Conservation (phyloP, 2,329 filamentous ascomycete genomes). For the Colletotrichum orbiculare region DNA sequence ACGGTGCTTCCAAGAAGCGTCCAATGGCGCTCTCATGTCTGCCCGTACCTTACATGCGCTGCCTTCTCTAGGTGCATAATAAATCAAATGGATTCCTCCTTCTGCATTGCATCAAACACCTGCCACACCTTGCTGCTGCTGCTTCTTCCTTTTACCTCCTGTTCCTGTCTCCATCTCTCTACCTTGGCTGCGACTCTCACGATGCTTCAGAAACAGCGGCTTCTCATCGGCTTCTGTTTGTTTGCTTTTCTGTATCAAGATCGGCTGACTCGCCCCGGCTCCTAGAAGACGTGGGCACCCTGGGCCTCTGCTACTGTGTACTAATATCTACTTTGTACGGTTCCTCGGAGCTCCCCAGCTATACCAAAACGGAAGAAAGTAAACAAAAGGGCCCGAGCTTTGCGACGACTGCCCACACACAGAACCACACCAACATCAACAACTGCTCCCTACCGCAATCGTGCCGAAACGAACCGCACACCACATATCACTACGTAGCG, state of each 20-base stretch:
- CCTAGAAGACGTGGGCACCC: constrained; percentile 19
- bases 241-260: constrained; percentile 36
- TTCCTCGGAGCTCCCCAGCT: constrained; percentile 41
- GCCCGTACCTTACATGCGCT: constrained; percentile 8
- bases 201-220: constrained; percentile 39
- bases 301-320: constrained; percentile 23
- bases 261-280: constrained; percentile 36
- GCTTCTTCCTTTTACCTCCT: background rate
- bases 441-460: constrained; percentile 26
- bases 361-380: constrained; percentile 52
- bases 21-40: constrained; percentile 27
- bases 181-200: constrained; percentile 32
- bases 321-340: constrained; percentile 1
- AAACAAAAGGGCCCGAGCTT: constrained; percentile 54
- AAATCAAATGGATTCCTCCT: too few species aligned
- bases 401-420: constrained; percentile 35
- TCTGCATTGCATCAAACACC: constrained; percentile 1
- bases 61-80: background rate
- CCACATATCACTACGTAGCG: too few species aligned
- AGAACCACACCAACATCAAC: constrained; percentile 41
- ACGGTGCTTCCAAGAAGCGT: constrained; percentile 10
- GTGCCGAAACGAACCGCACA: constrained; percentile 1
- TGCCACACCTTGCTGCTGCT: background rate
- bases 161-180: constrained; percentile 4
- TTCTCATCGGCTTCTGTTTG: constrained; percentile 25